Evolutionary conservation across 805 yeast genomes (phyloP).

Genomic region (Spathaspora sp.): DNA sequence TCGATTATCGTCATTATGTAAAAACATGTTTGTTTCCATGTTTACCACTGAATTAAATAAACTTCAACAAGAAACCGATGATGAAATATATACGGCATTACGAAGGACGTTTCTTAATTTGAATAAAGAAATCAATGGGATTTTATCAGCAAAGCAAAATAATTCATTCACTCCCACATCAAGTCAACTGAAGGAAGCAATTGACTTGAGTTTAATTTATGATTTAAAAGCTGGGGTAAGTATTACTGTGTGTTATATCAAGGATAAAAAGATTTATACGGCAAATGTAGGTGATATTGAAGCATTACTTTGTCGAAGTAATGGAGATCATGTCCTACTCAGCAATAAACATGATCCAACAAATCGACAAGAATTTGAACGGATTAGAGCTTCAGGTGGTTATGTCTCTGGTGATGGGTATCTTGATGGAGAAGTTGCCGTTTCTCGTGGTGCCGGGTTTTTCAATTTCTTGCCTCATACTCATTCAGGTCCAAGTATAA

Average conservation of each 20-base stretch:
- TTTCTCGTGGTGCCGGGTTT: slow-evolving; percentile 91
- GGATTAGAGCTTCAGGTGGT: slow-evolving; percentile 90
- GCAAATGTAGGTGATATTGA: slow-evolving; percentile 92
- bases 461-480: slow-evolving; percentile 82
- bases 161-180: slow-evolving; percentile 32
- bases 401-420: slow-evolving; percentile 81
- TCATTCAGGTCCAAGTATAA: slow-evolving; percentile 81
- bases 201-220: slow-evolving; percentile 51
- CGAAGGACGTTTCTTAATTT: slow-evolving; percentile 75
- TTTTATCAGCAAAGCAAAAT: slow-evolving; percentile 42
- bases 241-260: slow-evolving; percentile 75
- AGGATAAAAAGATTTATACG: slow-evolving; percentile 64
- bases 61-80: slow-evolving; percentile 29
- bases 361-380: slow-evolving; percentile 68
- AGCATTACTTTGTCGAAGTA: slow-evolving; percentile 72
- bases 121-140: slow-evolving; percentile 77
- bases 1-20: slow-evolving; percentile 66
- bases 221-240: slow-evolving; percentile 84
- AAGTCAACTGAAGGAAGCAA: slow-evolving; percentile 18
- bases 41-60: slow-evolving; percentile 65
- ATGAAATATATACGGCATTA: slow-evolving; percentile 67
- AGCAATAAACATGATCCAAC: slow-evolving; percentile 86
- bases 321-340: slow-evolving; percentile 74
- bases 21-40: slow-evolving; percentile 62
- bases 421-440: slow-evolving; percentile 75